Evolutionary conservation across 2,329 filamentous ascomycete species (phyloP).

Genomic region (Myriosclerotinia duriaeana): DNA sequence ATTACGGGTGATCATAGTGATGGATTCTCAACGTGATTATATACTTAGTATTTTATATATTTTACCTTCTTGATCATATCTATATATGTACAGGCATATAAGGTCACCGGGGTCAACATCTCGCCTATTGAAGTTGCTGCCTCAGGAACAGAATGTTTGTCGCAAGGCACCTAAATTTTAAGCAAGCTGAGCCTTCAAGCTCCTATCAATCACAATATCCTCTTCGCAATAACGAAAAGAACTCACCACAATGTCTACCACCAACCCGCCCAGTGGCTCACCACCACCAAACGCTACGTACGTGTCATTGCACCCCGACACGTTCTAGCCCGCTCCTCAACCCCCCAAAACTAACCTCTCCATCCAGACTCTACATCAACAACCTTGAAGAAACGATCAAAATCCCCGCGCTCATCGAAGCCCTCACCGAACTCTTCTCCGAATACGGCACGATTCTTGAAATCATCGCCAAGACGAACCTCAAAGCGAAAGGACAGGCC

Average conservation of each 20-base stretch:
- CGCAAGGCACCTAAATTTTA: conserved; percentile 10
- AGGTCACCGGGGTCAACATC: neutral
- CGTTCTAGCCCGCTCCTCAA: conserved; percentile 42
- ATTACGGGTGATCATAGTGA: neutral
- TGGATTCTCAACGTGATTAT: neutral
- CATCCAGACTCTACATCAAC: conserved; percentile 67
- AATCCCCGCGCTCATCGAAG: conserved; percentile 69
- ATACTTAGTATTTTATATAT: neutral
- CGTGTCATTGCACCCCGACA: conserved; percentile 74
- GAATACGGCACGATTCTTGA: conserved; percentile 87
- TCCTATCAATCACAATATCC: neutral
- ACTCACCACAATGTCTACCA: conserved; percentile 12
- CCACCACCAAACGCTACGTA: conserved; percentile 60
- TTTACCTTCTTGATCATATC: neutral
- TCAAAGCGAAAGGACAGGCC: conserved; percentile 92
- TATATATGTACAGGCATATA: neutral
- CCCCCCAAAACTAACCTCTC: neutral
- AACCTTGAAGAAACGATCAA: conserved; percentile 95
- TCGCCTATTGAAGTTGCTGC: neutral
- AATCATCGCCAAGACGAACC: conserved; percentile 81
- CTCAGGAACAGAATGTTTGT: neutral
- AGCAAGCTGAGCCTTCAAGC: conserved; percentile 5
- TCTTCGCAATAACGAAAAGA: neutral
- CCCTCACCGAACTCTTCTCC: conserved; percentile 75
- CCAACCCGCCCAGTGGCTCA: conserved; percentile 13